Evolutionary conservation across 2,329 filamentous ascomycete genomes (phyloP).

Genomic region (Exophiala viscosa): DNA sequence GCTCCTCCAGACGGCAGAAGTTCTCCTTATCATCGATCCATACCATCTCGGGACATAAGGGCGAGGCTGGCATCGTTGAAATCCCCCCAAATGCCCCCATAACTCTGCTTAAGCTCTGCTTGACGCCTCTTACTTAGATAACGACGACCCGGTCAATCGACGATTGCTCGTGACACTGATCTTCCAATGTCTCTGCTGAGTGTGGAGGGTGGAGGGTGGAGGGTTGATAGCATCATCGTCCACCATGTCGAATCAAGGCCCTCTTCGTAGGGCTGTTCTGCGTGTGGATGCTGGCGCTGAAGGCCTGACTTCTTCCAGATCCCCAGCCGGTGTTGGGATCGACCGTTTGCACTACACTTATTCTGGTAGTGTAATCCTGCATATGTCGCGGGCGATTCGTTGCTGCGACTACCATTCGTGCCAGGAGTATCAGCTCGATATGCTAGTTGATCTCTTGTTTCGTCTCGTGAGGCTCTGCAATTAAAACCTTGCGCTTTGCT

Average conservation of each 20-base stretch:
- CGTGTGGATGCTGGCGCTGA: constrained; percentile 6
- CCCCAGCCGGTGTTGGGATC: neutral
- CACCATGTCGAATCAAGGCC: neutral
- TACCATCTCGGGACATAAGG: too few species aligned
- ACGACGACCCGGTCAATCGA: too few species aligned
- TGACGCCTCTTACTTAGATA: too few species aligned
- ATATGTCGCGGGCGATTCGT: constrained; percentile 4
- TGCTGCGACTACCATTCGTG: constrained; percentile 9
- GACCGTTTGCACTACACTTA: neutral
- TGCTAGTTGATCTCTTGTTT: too few species aligned
- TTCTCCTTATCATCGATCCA: too few species aligned
- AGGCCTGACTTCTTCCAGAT: constrained; percentile 9
- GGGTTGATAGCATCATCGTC: neutral
- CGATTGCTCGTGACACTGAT: too few species aligned
- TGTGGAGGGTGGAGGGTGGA: too few species aligned
- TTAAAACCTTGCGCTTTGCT: constrained; percentile 1
- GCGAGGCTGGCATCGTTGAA: too few species aligned
- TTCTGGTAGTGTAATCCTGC: neutral
- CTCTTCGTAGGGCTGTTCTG: neutral
- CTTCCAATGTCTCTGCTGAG: too few species aligned
- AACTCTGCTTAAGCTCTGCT: too few species aligned
- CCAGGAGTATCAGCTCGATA: neutral
- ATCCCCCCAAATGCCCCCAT: too few species aligned
- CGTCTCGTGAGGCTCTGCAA: neutral
- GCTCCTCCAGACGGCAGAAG: too few species aligned